Base-by-base conservation (phyloP, 129 eudicot genomes). In the Rutidosis leptorrhynchoides region DNA sequence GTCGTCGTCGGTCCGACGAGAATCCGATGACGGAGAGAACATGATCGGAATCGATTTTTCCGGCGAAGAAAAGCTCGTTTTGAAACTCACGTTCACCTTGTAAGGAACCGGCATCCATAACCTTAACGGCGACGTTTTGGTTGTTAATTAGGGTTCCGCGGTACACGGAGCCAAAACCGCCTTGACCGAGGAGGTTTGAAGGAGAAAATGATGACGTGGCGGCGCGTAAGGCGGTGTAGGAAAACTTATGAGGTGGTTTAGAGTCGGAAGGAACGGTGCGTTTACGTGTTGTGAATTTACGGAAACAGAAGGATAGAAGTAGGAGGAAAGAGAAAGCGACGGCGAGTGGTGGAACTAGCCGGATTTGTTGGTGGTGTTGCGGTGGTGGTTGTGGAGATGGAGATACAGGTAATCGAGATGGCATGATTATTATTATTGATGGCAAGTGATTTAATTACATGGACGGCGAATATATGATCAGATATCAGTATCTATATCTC, bases 51-150 rank as follows among this genome's bases (percentile, higher is more conserved):
- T 73, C 79, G 21, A 85, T 70, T 64, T 83, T 92, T 22, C 86
- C 83, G n/a, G 86, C 90, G 30, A 93, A 76, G n/a, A 93, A 60
- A 22, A 93, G 67, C 72, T 93, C 99, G 82, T 89, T 93, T 40
- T 93, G 96, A 67, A 93, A 93, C 69, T 92, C 98, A 27, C 96
- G 95, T 75, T 92, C 98, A 19, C 95, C 96, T 57, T 92, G 98
- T 17, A 92, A 77, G 35, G 98, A 92, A 45, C 96, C 98, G 1
- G 91, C 64, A 72, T 88, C 98, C 91, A 92, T 83, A 25, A 88
- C 78, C 77, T 91, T 91, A n/a, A 87, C 96, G 1, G 97, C 97
- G 14, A 83, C 77, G n/a, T 54, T 25, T 52, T 12, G 79, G 62
- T 68, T 54, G 30, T 70, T 82, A 60, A 14, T 26, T 72, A 93